These are phyloP conservation scores for Lablab purpureus DNA, from an alignment of 306 rosid genomes.

Conservation along the genomic window DNA sequence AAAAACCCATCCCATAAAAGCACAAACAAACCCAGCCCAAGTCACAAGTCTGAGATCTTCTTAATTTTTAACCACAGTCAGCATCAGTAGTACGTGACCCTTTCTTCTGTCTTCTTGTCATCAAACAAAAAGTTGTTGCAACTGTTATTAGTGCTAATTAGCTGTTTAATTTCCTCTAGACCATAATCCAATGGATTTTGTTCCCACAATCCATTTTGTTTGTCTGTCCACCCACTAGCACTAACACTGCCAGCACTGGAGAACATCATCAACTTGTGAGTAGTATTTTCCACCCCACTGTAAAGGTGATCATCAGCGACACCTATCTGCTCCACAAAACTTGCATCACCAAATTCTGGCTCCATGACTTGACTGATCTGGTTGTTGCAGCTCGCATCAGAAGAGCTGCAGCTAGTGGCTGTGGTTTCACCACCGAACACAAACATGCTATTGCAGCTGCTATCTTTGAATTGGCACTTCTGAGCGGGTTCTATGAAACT, in stretches of 20 bases:
- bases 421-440: constrained; percentile 61
- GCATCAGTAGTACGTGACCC: constrained; percentile 62
- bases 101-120: constrained; percentile 67
- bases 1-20: constrained; percentile 18
- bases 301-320: constrained; percentile 38
- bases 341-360: constrained; percentile 37
- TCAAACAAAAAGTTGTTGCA: constrained; percentile 70
- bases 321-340: constrained; percentile 29
- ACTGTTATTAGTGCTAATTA: constrained; percentile 55
- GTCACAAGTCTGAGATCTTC: constrained; percentile 37
- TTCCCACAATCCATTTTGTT: constrained; percentile 54
- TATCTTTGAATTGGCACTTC: constrained; percentile 45
- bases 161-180: constrained; percentile 72
- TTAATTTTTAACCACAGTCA: constrained; percentile 54
- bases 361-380: constrained; percentile 44
- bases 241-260: constrained; percentile 30
- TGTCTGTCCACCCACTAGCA: constrained; percentile 43
- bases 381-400: constrained; percentile 63
- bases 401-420: constrained; percentile 67
- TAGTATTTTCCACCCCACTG: constrained; percentile 51
- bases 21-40: constrained; percentile 46
- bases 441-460: constrained; percentile 10
- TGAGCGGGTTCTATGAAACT: constrained; percentile 48
- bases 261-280: constrained; percentile 48
- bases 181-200: constrained; percentile 68